These are phyloP conservation scores for Henningerozyma blattae DNA, from an alignment of 805 yeast species.

Conservation along the genomic window DNA sequence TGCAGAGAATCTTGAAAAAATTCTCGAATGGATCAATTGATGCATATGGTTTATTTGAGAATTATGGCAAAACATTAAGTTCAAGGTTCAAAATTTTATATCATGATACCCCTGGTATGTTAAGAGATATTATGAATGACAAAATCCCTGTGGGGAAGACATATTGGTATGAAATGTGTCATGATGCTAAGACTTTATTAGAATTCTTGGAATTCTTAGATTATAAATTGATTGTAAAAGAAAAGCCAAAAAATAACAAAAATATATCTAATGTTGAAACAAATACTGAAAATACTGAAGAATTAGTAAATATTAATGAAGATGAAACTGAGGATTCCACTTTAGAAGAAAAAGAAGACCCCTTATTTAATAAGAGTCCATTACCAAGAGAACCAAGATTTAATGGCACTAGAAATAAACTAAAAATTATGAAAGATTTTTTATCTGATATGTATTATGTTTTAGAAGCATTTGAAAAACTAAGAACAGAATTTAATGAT, in stretches of 20 bases:
- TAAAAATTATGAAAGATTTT: slow-evolving; percentile 11
- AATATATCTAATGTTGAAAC: slow-evolving; percentile 2
- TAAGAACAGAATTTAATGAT: slow-evolving; percentile 44
- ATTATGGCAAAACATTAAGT: slow-evolving; percentile 14
- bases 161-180: slow-evolving; percentile 23
- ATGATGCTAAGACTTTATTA: slow-evolving; percentile 14
- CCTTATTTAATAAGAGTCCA: slow-evolving; percentile 11
- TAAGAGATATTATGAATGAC: slow-evolving; percentile 10
- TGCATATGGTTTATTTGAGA: slow-evolving; percentile 11
- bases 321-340: background rate
- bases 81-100: slow-evolving; percentile 16
- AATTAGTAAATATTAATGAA: background rate
- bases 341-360: background rate
- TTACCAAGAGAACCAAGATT: slow-evolving; percentile 15
- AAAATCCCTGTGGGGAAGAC: slow-evolving; percentile 3
- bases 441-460: slow-evolving; percentile 23
- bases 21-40: slow-evolving; percentile 17
- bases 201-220: slow-evolving; percentile 15
- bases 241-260: background rate
- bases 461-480: slow-evolving; percentile 50
- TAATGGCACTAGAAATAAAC: slow-evolving; percentile 13
- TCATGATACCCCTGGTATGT: slow-evolving; percentile 15
- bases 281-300: background rate
- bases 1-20: slow-evolving; percentile 10
- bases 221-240: slow-evolving; percentile 6